Base-by-base conservation (phyloP, 2,329 filamentous ascomycete species). In the Aureobasidium melanogenum region DNA sequence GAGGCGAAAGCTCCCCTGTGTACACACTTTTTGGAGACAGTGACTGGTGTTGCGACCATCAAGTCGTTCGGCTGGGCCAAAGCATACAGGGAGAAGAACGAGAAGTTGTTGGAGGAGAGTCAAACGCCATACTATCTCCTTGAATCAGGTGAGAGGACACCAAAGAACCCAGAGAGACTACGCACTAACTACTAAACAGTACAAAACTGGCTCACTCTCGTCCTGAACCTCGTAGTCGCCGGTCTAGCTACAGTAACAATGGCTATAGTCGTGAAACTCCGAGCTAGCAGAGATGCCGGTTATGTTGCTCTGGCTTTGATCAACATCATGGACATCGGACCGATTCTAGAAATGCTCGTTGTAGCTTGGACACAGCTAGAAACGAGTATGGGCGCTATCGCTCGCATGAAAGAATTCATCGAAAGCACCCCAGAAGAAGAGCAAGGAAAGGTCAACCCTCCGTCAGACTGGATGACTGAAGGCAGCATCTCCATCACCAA, bases 381-480 rank as follows among this genome's bases (percentile, higher is more conserved):
- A 65, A 85, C 82, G 0, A 77, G 79, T 39, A 77, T 86, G 47
- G 83, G 83, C 8, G 82, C 82, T 10, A 76, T 86, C 9, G 74
- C 78, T 5, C 75, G 83, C 24, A 75, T 84, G 63, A 81, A 80
- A 67, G 75, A 76, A n/a, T 84, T 84, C 63, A 75, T 74, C 1
- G 72, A 74, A 7, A 74, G 72, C 32, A 75, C 77, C 0, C 66
- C 74, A 10, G 73, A 72, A 1, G 80, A 82, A 64, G 73, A 81
- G 50, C 69, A 91, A 46, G 83, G 77, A 14, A 88, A 86, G 14
- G 71, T 74, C 22, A 77, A 80, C 24, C 82, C 86, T 0, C 85
- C 88, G 0, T 86, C 87, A 1, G 83, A 84, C 1, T 94, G 90
- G 90, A 89, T 90, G 0, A 83, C 82, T 0, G 82, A 88, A 64